Evolutionary conservation across 108 stramenopile species (phyloP), one percentile per base, ranked within the genome.

Genomic region (Epithemia pelagica): DNA sequence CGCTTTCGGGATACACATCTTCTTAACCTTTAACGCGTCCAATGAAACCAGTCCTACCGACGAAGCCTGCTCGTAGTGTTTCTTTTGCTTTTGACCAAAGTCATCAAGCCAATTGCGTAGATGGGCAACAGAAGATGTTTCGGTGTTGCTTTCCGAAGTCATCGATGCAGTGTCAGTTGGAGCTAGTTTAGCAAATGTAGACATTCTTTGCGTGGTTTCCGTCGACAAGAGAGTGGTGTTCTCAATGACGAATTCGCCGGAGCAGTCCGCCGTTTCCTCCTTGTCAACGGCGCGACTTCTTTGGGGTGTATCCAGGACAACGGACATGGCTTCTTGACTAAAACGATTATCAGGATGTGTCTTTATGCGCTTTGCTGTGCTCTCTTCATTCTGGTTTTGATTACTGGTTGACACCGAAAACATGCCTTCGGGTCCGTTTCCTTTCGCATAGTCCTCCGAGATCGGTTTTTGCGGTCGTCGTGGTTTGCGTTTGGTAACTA

Each of bases 61-160:
- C 46, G 62, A 68, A 2, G 51, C 52, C 28, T 58, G 64, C 29
- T 69, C 37, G n/a, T 31, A 70, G 37, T 75, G 74, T 19, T 76
- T 28, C 32, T 62, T 54, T 33, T 80, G 73, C 51, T 84, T 59
- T 52, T 84, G 65, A 25, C 68, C 79, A 75, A 80, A 84, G 23
- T 72, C 71, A 30, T 78, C 64, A 52, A 84, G 69, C 76, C 74
- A 75, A 32, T 73, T 73, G 61, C 70, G 62, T 8, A 79, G 59
- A 26, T 71, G 61, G 8, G 73, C 59, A 18, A 83, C 78, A 20
- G 82, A 75, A 1, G 68, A 75, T 22, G 26, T 54, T 46, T 77
- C 78, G 0, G 71, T 68, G 25, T 29, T 71, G 33, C 68, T 64
- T 5, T 73, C 77, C 54, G 71, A 77, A 54, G 69, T 60, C 59